Percentiles rank a stretch among this genome's conserved stretches.
phyloP scores from a whole-genome alignment of 192 early-diverging fungal genomes.

The Mortierella claussenii region DNA sequence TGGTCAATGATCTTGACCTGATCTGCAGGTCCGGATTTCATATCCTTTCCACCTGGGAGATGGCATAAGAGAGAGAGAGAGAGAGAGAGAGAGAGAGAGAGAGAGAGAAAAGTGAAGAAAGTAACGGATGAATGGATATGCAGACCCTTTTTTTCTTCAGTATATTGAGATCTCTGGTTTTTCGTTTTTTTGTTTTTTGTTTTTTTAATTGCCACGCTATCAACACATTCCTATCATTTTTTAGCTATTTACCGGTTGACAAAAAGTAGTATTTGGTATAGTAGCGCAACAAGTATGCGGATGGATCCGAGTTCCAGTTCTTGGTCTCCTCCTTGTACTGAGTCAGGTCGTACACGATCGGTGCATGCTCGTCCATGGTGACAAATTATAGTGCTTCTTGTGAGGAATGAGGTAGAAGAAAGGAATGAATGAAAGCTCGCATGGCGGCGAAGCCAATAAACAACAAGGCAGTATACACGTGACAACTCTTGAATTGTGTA shows the following conservation, averaged over 20 bases:
- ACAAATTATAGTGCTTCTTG: too few relatives aligned
- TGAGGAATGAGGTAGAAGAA: too few relatives aligned
- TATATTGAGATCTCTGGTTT: too few relatives aligned
- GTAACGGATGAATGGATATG: neutral
- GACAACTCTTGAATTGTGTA: neutral
- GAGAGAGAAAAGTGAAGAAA: neutral
- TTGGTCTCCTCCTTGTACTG: conserved; percentile 42
- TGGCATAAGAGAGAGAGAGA: neutral
- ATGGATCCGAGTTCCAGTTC: conserved; percentile 26
- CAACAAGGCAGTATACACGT: neutral
- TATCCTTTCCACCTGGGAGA: conserved; percentile 28
- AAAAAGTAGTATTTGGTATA: conserved; percentile 49
- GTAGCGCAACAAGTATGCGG: conserved; percentile 38
- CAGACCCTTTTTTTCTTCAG: too few relatives aligned
- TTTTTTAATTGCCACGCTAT: too few relatives aligned
- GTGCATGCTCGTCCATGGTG: conserved; percentile 49
- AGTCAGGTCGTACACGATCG: conserved; percentile 48
- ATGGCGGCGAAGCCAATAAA: neutral
- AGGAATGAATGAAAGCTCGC: neutral
- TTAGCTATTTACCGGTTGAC: conserved; percentile 18
- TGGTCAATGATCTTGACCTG: conserved; percentile 42
- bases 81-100: neutral
- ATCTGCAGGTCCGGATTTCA: too few relatives aligned
- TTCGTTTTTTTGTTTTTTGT: too few relatives aligned
- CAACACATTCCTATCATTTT: too few relatives aligned